Evolutionary conservation across 768 basidiomycete genomes (phyloP).

Genomic region (Saitozyma podzolica): DNA sequence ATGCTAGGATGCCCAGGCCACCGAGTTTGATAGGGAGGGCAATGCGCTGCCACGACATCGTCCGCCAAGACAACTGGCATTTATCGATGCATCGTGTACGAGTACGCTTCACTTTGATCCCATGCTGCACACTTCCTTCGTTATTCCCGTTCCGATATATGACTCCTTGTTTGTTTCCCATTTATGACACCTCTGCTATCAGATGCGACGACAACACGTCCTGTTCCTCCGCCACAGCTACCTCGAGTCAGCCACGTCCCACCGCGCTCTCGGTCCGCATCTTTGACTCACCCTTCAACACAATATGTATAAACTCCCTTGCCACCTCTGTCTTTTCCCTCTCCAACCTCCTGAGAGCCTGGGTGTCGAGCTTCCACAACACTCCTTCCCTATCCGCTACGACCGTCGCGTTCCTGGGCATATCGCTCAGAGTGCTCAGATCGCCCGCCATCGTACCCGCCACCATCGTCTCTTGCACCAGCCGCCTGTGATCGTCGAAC

Average conservation of each 20-base stretch:
- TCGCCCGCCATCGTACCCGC: constrained; percentile 91
- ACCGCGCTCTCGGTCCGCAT: not conserved
- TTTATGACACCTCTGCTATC: constrained; percentile 40
- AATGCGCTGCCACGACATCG: no score
- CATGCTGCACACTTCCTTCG: no score
- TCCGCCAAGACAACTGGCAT: no score
- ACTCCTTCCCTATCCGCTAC: constrained; percentile 74
- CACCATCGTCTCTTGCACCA: constrained; percentile 87
- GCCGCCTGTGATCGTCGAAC: constrained; percentile 68
- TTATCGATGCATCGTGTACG: no score
- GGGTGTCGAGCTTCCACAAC: constrained; percentile 74
- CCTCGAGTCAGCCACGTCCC: not conserved
- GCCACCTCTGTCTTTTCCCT: constrained; percentile 61
- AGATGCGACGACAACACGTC: constrained; percentile 44
- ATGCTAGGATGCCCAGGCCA: no score
- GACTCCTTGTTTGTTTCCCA: no score
- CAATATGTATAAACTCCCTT: constrained; percentile 49
- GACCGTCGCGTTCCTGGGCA: constrained; percentile 80
- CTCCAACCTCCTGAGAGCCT: constrained; percentile 65
- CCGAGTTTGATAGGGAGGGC: no score
- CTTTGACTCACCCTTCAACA: constrained; percentile 49
- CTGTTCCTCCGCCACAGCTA: constrained; percentile 48
- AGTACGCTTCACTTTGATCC: no score
- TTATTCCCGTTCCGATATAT: no score
- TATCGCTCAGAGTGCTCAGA: constrained; percentile 75